Evolutionary conservation across 164 flowering plant species (phyloP).

Genomic region (Dillenia suffruticosa): DNA sequence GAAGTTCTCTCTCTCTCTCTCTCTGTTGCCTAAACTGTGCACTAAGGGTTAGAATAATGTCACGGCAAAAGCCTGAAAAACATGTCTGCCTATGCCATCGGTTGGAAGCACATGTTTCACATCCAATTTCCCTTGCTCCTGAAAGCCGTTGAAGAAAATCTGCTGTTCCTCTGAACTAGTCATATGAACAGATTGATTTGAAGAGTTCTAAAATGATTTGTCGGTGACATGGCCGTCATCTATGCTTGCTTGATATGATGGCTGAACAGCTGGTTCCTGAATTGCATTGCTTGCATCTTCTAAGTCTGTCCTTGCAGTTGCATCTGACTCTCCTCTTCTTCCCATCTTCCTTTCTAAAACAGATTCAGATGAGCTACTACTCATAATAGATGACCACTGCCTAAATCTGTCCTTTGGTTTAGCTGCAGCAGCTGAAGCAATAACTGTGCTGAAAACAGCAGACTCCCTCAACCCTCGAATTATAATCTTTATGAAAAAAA

Average conservation of each 20-base stretch:
- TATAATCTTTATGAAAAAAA: conserved; percentile 42
- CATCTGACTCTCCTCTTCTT: conserved; percentile 8
- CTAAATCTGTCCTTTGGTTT: conserved; percentile 36
- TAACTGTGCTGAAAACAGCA: conserved; percentile 58
- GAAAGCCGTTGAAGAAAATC: too few relatives aligned
- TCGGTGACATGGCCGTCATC: conserved; percentile 9
- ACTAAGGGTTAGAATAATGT: too few relatives aligned
- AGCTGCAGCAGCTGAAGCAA: conserved; percentile 38
- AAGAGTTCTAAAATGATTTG: too few relatives aligned
- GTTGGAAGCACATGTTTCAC: too few relatives aligned
- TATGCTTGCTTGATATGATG: conserved; percentile 45
- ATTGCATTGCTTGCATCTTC: conserved; percentile 9
- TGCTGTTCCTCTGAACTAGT: too few relatives aligned
- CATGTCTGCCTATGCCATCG: too few relatives aligned
- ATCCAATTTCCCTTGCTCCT: too few relatives aligned
- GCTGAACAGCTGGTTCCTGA: conserved; percentile 44
- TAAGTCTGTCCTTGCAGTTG: conserved; percentile 20
- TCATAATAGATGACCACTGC: conserved; percentile 45
- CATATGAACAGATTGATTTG: too few relatives aligned
- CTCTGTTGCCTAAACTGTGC: too few relatives aligned
- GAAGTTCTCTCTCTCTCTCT: too few relatives aligned
- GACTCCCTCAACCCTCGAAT: conserved; percentile 73
- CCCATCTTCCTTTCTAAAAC: conserved; percentile 3
- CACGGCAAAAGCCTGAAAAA: too few relatives aligned
- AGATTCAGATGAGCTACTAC: conserved; percentile 31